A percentile compares a stretch with the other conserved stretches of the same genome.
Evolutionary conservation across 257 asterid species (phyloP).

Genomic region (Thymus mandschuricus): DNA sequence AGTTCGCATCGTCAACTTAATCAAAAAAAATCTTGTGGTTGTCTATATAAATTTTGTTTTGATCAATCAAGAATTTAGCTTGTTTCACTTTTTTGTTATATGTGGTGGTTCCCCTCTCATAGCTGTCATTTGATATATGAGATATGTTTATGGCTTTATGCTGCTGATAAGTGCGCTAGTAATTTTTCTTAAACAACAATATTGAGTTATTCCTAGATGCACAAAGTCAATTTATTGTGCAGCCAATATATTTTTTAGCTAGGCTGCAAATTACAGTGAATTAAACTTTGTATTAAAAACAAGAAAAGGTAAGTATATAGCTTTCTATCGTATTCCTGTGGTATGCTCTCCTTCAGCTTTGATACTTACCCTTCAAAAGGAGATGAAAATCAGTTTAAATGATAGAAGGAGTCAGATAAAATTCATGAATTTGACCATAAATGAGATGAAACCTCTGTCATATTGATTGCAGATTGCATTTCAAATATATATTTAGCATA

Average conservation of each 20-base stretch:
- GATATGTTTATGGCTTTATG: conserved; percentile 7
- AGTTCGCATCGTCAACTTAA: background rate
- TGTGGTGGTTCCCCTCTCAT: background rate
- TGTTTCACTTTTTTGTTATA: background rate
- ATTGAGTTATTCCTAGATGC: background rate
- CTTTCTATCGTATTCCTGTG: conserved; percentile 1
- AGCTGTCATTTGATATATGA: background rate
- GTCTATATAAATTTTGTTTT: background rate
- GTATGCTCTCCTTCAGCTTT: conserved; percentile 9
- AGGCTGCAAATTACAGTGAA: conserved; percentile 1
- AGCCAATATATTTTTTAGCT: background rate
- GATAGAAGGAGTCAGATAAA: background rate
- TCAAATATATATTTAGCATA: background rate
- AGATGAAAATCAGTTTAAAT: background rate
- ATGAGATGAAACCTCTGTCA: background rate
- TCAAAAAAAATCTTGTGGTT: background rate
- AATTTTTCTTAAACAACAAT: background rate
- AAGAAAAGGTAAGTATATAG: background rate
- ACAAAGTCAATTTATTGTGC: background rate
- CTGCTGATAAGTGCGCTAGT: conserved; percentile 2
- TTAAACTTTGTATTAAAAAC: background rate
- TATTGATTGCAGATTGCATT: background rate
- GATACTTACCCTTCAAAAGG: conserved; percentile 12
- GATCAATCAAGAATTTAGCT: background rate
- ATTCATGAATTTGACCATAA: conserved; percentile 9